Conservation (phyloP, 495 filamentous ascomycete species). For the Aspergillus sclerotioniger region DNA sequence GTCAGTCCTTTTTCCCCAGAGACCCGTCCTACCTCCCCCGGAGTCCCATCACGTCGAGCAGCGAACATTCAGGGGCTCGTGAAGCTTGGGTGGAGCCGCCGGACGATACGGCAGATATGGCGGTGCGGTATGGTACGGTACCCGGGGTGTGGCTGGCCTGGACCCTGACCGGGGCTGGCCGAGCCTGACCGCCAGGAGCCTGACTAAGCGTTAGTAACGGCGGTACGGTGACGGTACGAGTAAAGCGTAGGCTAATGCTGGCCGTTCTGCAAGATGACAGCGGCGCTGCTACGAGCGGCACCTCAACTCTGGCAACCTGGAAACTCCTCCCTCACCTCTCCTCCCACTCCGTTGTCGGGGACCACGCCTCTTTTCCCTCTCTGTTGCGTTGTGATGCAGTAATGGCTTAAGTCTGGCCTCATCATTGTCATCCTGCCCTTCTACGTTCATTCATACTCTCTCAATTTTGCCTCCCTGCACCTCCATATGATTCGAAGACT, state of each 20-base stretch:
- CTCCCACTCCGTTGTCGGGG: neutral
- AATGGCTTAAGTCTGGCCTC: slow-evolving; percentile 18
- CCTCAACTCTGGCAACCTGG: neutral
- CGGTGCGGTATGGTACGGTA: slow-evolving; percentile 11
- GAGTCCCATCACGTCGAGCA: neutral
- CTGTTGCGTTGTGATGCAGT: slow-evolving; percentile 3
- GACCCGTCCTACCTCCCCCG: neutral
- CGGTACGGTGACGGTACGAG: slow-evolving; percentile 6
- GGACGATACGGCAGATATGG: neutral
- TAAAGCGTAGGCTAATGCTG: neutral
- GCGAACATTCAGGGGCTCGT: neutral
- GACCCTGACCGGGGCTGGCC: neutral
- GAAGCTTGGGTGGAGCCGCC: slow-evolving; percentile 2
- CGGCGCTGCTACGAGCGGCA: neutral
- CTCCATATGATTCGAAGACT: slow-evolving; percentile 7
- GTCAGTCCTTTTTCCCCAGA: too few relatives aligned
- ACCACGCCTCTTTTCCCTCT: slow-evolving; percentile 6
- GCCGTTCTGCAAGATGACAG: slow-evolving; percentile 13
- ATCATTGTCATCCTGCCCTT: slow-evolving; percentile 12
- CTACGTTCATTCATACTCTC: slow-evolving; percentile 16
- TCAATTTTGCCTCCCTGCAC: slow-evolving; percentile 13
- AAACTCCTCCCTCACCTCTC: neutral
- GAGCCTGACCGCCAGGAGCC: neutral
- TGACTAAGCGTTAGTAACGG: neutral
- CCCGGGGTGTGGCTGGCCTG: neutral